phyloP scores from a whole-genome alignment of 305 asterid species.

The Andrographis paniculata region DNA sequence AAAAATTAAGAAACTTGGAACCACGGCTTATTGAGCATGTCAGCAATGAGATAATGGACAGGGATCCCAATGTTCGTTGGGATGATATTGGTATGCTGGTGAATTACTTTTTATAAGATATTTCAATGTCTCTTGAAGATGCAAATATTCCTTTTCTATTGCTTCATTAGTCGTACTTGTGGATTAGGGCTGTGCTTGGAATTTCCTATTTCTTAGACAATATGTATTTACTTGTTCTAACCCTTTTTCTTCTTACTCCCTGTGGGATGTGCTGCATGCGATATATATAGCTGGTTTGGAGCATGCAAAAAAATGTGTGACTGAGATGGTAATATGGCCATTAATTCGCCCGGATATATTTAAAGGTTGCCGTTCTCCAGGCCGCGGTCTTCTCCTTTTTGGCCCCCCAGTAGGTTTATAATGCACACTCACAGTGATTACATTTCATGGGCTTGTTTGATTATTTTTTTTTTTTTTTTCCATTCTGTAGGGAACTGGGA shows the following conservation, averaged over 20 bases:
- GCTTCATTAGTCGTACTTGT: too few relatives aligned
- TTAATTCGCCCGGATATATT: conserved; percentile 91
- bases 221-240: conserved; percentile 8
- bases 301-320: conserved; percentile 96
- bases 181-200: too few relatives aligned
- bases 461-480: conserved; percentile 24
- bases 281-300: conserved; percentile 84
- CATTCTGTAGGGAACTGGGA: conserved; percentile 85
- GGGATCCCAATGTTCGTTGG: conserved; percentile 99
- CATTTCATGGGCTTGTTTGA: conserved; percentile 13
- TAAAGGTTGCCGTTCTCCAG: conserved; percentile 98
- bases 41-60: conserved; percentile 98
- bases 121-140: too few relatives aligned
- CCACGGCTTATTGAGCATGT: conserved; percentile 91
- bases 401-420: conserved; percentile 91
- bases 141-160: too few relatives aligned
- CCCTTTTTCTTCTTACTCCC: not conserved
- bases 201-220: not conserved
- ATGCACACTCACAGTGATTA: conserved; percentile 9
- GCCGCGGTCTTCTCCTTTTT: conserved; percentile 98
- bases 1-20: conserved; percentile 84
- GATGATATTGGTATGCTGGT: conserved; percentile 72
- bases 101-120: too few relatives aligned
- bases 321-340: conserved; percentile 99
- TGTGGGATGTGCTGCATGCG: not conserved